Base-by-base conservation (phyloP, 2,329 filamentous ascomycete species). In the Samsoniella hepiali region DNA sequence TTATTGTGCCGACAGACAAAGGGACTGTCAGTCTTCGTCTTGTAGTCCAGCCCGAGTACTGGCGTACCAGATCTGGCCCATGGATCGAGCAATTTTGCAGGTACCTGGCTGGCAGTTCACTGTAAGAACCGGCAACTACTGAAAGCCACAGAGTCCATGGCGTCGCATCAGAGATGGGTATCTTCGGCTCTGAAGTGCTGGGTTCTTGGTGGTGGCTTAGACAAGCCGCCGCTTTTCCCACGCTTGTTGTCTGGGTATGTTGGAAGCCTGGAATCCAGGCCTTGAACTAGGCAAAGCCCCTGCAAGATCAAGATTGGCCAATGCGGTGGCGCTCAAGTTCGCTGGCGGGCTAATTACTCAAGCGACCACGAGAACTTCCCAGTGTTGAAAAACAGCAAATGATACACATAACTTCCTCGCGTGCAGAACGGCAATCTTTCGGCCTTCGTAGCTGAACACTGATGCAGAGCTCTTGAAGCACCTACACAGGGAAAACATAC, bases 241-340 rank as follows among this genome's bases (percentile, higher is more conserved):
- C 2, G 11, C n/a, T 4, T 54, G 8, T 4, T 36, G 10, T 29
- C 6, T 32, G 4, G 7, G 3, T 27, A 34, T 34, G 32, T 31
- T 60, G 34, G 15, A 36, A 22, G 22, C 22, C 22, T 22, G 22
- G 22, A 50, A 40, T 11, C 22, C n/a, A 27, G 38, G 31, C n/a
- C n/a, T 44, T 44, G 22, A 29, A 45, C 13, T 32, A 61, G 34
- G 22, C 5, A 29, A n/a, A 36, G n/a, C 29, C 38, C 38, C 40
- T 47, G 38, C 3, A 45, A 53, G 49, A 61, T 61, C 58, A 61
- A 61, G 49, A 61, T 61, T 61, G 49, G 15, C 15, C 6, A 8
- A 29, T 15, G 22, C 9, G 8, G 58, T 61, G 58, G 58, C 49
- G 58, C 40, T 29, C 29, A 3, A 36, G 3, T 34, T 38, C 47